Evolutionary conservation across 169 alveolate genomes (phyloP), one percentile per base, ranked within the genome.

Genomic region (Toxoplasma gondii): DNA sequence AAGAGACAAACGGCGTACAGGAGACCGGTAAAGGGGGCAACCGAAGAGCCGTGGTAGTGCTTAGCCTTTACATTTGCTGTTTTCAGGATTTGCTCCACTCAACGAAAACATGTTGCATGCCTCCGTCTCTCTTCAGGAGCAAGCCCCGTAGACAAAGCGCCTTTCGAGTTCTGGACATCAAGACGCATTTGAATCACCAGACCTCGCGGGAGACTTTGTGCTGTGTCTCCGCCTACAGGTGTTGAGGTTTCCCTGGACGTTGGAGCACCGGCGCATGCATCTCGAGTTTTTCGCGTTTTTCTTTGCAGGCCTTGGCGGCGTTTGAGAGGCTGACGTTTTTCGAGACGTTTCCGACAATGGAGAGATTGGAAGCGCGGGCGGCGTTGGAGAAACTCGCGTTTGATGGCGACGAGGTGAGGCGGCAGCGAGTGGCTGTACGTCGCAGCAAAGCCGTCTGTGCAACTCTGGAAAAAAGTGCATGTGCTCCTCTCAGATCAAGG

Each of bases 251-350:
- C n/a, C n/a, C n/a, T n/a, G n/a, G n/a, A n/a, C n/a, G n/a, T n/a
- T n/a, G n/a, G n/a, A n/a, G n/a, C n/a, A n/a, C n/a, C 74, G 22
- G 34, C 29, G 24, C n/a, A 16, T 78, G 45, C 45, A 9, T 38
- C 54, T 38, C 24, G 38, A 41, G 17, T 24, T 2, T 12, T 44
- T 82, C 34, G 69, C 69, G 90, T 31, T 12, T 38, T 22, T 31
- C 34, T 31, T 27, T 29, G 41, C 90, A 82, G 90, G 90, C 90
- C 19, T 67, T 82, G n/a, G 90, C 90, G 9, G 90, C 90, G 36
- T 82, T 82, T 24, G 41, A 41, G 90, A 29, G 90, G 36, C 90
- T 82, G 69, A 82, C 90, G 53, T 36, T 82, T 36, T 29, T 44
- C 67, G 31, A 36, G 39, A 49, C 31, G 54, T 82, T 82, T 38